A percentile compares a stretch with the other conserved stretches of the same genome.
These are phyloP conservation scores for Euphorbia tirucalli DNA, from an alignment of 345 rosid species.

Conservation along the genomic window DNA sequence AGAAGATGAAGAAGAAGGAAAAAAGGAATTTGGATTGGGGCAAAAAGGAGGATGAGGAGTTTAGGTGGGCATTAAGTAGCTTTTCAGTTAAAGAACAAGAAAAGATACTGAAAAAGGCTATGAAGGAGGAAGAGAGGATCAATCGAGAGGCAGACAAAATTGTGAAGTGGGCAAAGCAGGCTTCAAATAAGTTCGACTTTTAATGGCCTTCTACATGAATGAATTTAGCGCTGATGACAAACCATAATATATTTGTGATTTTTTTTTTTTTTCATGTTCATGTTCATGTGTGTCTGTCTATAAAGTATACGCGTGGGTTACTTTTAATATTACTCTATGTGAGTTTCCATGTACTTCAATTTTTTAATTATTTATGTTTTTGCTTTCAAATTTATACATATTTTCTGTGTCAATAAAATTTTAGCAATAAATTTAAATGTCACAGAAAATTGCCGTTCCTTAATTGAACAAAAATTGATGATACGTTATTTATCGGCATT, in stretches of 20 bases:
- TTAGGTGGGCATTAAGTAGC: constrained; percentile 42
- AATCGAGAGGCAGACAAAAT: constrained; percentile 66
- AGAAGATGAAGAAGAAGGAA: constrained; percentile 34
- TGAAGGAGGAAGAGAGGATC: constrained; percentile 58
- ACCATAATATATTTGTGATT: neutral
- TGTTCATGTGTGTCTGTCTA: too few species aligned
- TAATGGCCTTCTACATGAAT: constrained; percentile 31
- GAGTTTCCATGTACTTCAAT: too few species aligned
- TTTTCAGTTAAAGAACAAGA: constrained; percentile 57
- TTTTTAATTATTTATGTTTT: too few species aligned
- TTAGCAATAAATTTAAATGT: too few species aligned
- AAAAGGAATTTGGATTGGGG: constrained; percentile 36
- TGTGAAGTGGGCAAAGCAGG: constrained; percentile 62
- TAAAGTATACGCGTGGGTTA: too few species aligned
- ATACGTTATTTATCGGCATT: too few species aligned
- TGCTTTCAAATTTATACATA: too few species aligned
- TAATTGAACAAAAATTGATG: too few species aligned
- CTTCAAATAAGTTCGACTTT: constrained; percentile 43
- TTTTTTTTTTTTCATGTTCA: neutral
- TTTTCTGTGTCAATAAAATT: too few species aligned
- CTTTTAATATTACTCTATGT: too few species aligned
- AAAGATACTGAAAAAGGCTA: constrained; percentile 56
- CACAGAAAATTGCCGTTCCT: too few species aligned
- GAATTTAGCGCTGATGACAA: constrained; percentile 35
- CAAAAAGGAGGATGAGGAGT: constrained; percentile 31